A percentile compares a stretch with the other conserved stretches of the same genome.
Evolutionary conservation across 2,329 filamentous ascomycete genomes (phyloP).

Genomic region (Fusarium kyushuense): DNA sequence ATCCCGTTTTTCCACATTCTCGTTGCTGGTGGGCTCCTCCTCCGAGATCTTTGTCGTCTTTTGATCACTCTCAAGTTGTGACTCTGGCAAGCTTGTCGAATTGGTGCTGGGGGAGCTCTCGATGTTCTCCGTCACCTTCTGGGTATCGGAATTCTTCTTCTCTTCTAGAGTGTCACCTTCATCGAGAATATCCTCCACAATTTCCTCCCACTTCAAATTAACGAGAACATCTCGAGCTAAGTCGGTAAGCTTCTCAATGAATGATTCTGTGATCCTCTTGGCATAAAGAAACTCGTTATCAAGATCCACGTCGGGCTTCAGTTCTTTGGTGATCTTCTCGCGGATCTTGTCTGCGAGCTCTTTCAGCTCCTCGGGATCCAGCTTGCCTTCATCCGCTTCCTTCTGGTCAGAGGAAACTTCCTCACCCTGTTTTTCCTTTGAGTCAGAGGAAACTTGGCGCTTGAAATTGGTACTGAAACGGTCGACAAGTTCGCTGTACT

Average conservation of each 20-base stretch:
- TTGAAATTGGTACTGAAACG: background rate
- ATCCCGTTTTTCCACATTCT: background rate
- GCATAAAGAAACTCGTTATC: background rate
- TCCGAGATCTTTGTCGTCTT: background rate
- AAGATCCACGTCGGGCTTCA: background rate
- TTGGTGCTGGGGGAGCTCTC: background rate
- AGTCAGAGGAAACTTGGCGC: background rate
- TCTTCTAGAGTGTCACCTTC: background rate
- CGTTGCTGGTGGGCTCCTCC: background rate
- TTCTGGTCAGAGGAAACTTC: background rate
- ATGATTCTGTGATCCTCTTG: background rate
- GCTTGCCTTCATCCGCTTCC: background rate
- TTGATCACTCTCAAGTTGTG: too few species aligned
- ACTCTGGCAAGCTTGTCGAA: background rate
- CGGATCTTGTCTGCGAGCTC: background rate
- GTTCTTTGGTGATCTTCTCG: background rate
- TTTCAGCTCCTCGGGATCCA: background rate
- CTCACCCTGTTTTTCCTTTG: background rate
- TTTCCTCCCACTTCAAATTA: background rate
- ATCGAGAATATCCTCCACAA: background rate
- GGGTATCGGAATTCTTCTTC: background rate
- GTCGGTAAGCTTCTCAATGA: conserved; percentile 5
- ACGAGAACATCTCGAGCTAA: background rate
- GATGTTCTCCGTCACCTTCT: background rate
- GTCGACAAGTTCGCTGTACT: background rate